Conservation (phyloP, 192 early-diverging fungal genomes). For the Podila epigama region DNA sequence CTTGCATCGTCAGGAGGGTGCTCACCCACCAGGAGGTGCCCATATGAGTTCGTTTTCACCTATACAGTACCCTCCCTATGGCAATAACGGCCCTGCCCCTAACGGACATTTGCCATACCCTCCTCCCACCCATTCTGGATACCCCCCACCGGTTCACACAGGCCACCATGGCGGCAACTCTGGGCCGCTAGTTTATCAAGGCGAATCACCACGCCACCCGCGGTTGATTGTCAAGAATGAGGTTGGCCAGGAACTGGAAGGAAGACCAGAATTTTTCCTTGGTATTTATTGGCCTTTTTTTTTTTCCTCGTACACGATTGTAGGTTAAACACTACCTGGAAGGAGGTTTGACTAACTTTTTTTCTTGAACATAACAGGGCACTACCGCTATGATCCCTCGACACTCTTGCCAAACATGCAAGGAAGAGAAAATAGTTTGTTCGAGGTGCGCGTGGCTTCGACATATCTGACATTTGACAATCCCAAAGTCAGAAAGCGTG, state of each 20-base stretch:
- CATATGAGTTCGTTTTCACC: slow-evolving; percentile 13
- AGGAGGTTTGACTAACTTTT: neutral
- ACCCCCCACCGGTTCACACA: neutral
- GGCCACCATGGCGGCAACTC: neutral
- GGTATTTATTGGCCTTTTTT: slow-evolving; percentile 14
- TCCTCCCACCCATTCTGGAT: neutral
- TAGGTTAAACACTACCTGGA: neutral
- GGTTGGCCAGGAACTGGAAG: slow-evolving; percentile 36
- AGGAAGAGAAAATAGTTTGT: slow-evolving; percentile 56
- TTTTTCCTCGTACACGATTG: neutral
- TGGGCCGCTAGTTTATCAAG: too few relatives aligned
- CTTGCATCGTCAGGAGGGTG: slow-evolving; percentile 7
- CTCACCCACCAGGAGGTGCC: slow-evolving; percentile 1
- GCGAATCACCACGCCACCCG: slow-evolving; percentile 15
- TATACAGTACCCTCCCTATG: slow-evolving; percentile 2
- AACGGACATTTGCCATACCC: slow-evolving; percentile 15
- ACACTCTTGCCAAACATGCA: slow-evolving; percentile 57
- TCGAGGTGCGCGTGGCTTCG: slow-evolving; percentile 75
- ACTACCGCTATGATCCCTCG: slow-evolving; percentile 54
- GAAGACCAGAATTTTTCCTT: slow-evolving; percentile 24
- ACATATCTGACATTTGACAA: slow-evolving; percentile 70
- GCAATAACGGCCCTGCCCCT: neutral
- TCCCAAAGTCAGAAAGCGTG: slow-evolving; percentile 64
- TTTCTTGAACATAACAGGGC: slow-evolving; percentile 36
- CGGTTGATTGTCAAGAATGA: slow-evolving; percentile 49